These are phyloP conservation scores for Sugiyamaella americana DNA, from an alignment of 805 yeast species.

Conservation along the genomic window DNA sequence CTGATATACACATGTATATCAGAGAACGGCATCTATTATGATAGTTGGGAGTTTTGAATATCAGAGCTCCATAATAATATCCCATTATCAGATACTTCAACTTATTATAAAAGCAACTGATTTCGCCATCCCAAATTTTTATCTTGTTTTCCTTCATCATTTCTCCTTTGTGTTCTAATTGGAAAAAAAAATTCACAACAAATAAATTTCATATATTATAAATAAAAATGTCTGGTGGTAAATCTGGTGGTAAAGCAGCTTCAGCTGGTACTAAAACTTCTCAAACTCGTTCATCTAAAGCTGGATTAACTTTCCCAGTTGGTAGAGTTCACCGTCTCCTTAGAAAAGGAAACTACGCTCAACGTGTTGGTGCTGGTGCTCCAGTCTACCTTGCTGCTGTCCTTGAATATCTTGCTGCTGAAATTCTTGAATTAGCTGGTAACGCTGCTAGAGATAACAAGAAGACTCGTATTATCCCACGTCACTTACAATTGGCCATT, in stretches of 20 bases:
- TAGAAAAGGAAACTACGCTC: conserved; percentile 97
- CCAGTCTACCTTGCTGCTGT: conserved; percentile 96
- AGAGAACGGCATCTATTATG: no score
- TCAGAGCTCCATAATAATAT: no score
- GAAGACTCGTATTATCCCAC: conserved; percentile 98
- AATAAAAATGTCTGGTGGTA: conserved; percentile 69
- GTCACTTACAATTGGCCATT: conserved; percentile 97
- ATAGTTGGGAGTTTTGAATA: no score
- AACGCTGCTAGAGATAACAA: conserved; percentile 99
- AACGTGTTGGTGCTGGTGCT: conserved; percentile 99
- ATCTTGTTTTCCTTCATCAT: conserved; percentile 20
- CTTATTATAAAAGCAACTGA: no score
- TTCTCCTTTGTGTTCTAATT: conserved; percentile 13
- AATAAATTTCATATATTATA: no score
- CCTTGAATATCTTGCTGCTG: conserved; percentile 94
- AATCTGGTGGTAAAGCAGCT: conserved; percentile 88
- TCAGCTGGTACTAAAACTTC: conserved; percentile 91
- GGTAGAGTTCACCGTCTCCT: conserved; percentile 97
- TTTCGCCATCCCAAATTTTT: no score
- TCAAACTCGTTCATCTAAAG: conserved; percentile 97
- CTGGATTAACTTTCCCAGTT: conserved; percentile 98
- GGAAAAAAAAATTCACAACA: conserved; percentile 22
- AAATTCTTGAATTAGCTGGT: conserved; percentile 96
- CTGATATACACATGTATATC: no score
- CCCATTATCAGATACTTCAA: no score